phyloP scores from a whole-genome alignment of 257 asterid genomes.

The Solanum peruvianum region DNA sequence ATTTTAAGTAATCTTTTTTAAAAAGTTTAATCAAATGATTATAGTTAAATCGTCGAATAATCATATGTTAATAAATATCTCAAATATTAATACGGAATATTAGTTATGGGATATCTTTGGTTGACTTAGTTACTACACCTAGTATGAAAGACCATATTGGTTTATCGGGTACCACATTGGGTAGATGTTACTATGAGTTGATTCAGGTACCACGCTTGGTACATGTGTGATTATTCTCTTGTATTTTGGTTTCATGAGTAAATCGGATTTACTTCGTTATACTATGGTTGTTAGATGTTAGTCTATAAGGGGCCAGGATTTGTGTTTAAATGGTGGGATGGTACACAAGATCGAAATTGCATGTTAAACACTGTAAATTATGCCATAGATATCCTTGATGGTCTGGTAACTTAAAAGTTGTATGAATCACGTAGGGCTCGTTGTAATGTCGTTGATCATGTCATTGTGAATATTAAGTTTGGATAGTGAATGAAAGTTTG shows the following conservation, averaged over 20 bases:
- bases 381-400: not conserved
- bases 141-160: too few species aligned
- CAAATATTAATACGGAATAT: too few species aligned
- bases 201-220: not conserved
- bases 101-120: too few species aligned
- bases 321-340: not conserved
- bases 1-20: too few species aligned
- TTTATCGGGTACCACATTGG: too few species aligned
- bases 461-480: too few species aligned
- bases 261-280: too few species aligned
- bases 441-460: not conserved
- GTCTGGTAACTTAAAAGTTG: not conserved
- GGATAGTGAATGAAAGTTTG: not conserved
- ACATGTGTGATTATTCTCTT: not conserved
- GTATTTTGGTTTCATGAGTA: not conserved
- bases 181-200: too few species aligned
- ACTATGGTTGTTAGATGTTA: not conserved
- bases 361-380: not conserved
- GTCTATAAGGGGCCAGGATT: not conserved
- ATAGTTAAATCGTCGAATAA: too few species aligned
- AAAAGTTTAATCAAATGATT: too few species aligned
- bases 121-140: too few species aligned
- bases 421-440: not conserved
- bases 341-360: not conserved
- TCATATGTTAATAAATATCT: fast-evolving